phyloP scores from a whole-genome alignment of 805 yeast genomes.

The Kuraishia ogatae region DNA sequence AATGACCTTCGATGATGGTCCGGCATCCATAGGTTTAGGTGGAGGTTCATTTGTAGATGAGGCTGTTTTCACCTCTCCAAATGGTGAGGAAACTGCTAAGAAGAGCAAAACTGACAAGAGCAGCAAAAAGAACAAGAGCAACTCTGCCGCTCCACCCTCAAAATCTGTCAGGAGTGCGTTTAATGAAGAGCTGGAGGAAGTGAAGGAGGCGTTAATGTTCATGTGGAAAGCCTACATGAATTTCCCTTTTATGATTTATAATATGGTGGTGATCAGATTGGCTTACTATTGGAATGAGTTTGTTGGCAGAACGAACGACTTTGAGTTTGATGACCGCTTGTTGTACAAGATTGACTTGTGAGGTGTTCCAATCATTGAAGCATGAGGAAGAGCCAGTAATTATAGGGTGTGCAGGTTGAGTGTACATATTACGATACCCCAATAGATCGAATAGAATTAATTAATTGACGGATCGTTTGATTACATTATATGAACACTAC shows the following conservation, averaged over 20 bases:
- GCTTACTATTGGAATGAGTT: slow-evolving; percentile 65
- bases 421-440: too few species aligned
- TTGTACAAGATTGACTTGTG: slow-evolving; percentile 18
- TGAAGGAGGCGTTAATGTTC: slow-evolving; percentile 54
- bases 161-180: slow-evolving; percentile 30
- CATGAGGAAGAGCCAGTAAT: too few species aligned
- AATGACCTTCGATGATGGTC: neutral
- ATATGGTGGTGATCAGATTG: slow-evolving; percentile 36
- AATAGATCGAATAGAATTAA: too few species aligned
- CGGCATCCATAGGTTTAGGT: neutral
- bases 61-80: neutral
- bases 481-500: too few species aligned
- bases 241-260: slow-evolving; percentile 58
- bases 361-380: too few species aligned
- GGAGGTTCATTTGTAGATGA: neutral
- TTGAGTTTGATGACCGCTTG: slow-evolving; percentile 18
- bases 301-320: slow-evolving; percentile 44
- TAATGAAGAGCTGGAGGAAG: slow-evolving; percentile 39
- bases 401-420: too few species aligned
- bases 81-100: neutral
- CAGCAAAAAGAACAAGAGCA: neutral
- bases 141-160: neutral
- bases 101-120: too few species aligned
- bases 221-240: slow-evolving; percentile 56
- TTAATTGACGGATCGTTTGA: too few species aligned